Base-by-base conservation (phyloP, 139 green algal species). In the Coelastrella sp. region DNA sequence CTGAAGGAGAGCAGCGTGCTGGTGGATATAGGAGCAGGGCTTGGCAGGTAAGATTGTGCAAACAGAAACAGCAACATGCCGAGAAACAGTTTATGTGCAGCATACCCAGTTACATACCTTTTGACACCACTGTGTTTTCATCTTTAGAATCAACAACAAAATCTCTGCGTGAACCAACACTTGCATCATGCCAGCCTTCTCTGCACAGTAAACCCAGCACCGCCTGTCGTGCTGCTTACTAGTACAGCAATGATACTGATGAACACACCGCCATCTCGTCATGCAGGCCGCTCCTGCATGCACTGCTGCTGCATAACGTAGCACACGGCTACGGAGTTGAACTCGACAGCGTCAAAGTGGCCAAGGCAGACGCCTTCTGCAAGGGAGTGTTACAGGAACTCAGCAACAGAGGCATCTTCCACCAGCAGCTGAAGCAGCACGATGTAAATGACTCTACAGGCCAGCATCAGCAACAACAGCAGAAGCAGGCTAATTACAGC, bases 21-120 rank as follows among this genome's bases (percentile, higher is more conserved):
- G 8, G 91, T 99, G 4, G 97, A 99, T 87, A 92, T 99, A 25
- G 97, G 97, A 19, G 96, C 97, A 6, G 97, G 97, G 0, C 93
- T 99, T 22, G 96, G 96, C 91, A 96, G 96, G 96, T 97, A 66
- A 19, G 88, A 49, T 49, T 49, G 35, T 3, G 35, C 35, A 49
- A 49, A 49, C 15, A 66, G 22, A 0, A 27, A 35, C 63, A 58
- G 58, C 63, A 68, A 11, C 11, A 19, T 68, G 9, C 9, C 9
- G 61, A 68, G 11, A 9, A 9, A 68, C 9, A 19, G 61, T 68
- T 11, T 19, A 68, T 68, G 61, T 68, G 61, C 9, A 70, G 11
- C 12, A 70, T 70, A 70, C 63, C 11, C 63, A 70, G 12, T 4
- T 70, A 15, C 11, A 15, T 15, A 70, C 11, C 11, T 15, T 70